phyloP scores from a whole-genome alignment of 495 filamentous ascomycete genomes.

The Gamarada debralockiae region DNA sequence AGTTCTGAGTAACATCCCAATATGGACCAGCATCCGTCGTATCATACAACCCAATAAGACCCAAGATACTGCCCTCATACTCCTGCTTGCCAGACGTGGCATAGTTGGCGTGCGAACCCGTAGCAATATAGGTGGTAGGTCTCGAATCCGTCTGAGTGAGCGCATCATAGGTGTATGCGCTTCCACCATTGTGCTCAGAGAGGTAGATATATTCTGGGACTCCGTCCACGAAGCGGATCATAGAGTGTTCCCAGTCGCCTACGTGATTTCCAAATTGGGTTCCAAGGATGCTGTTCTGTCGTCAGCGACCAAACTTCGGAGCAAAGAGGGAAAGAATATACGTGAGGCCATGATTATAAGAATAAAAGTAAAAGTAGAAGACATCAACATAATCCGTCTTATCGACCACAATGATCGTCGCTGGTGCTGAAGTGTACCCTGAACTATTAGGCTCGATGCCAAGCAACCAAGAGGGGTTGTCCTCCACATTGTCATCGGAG shows the following conservation, averaged over 20 bases:
- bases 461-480: slow-evolving; percentile 45
- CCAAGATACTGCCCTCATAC: slow-evolving; percentile 10
- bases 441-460: not conserved
- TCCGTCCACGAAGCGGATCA: slow-evolving; percentile 60
- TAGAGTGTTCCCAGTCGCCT: slow-evolving; percentile 48
- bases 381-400: slow-evolving; percentile 55
- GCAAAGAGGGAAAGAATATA: too few species aligned
- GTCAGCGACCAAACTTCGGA: too few species aligned
- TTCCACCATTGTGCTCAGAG: slow-evolving; percentile 45
- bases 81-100: slow-evolving; percentile 42
- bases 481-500: slow-evolving; percentile 50
- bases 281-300: too few species aligned
- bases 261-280: slow-evolving; percentile 58
- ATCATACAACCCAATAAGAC: not conserved
- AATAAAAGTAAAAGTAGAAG: slow-evolving; percentile 69
- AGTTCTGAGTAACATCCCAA: slow-evolving; percentile 54
- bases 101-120: slow-evolving; percentile 58
- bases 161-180: slow-evolving; percentile 58
- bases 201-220: slow-evolving; percentile 47
- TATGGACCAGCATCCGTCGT: slow-evolving; percentile 17
- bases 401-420: slow-evolving; percentile 49
- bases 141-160: slow-evolving; percentile 48
- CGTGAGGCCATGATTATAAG: slow-evolving; percentile 51
- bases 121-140: slow-evolving; percentile 50
- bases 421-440: too few species aligned